Conservation (phyloP, 306 rosid genomes). For the Vigna trinervia region DNA sequence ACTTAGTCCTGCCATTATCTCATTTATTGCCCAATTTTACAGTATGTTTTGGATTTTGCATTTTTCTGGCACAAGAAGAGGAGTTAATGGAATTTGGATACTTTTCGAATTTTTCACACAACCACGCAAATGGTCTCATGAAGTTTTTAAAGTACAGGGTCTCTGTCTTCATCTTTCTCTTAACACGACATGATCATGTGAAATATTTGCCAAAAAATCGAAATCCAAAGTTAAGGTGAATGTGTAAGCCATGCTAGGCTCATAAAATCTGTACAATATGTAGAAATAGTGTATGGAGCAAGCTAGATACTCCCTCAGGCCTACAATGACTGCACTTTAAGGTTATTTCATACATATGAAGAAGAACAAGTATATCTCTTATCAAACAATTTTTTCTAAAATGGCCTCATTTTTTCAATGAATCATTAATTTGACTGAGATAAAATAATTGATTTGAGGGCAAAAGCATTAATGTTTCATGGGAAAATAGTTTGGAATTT, state of each 20-base stretch:
- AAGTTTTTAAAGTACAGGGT: background rate
- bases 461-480: too few relatives aligned
- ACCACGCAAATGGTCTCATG: background rate
- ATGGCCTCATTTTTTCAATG: too few relatives aligned
- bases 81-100: background rate
- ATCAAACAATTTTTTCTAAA: too few relatives aligned
- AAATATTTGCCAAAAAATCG: background rate
- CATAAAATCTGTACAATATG: conserved; percentile 12
- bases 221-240: conserved; percentile 5
- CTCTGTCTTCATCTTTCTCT: background rate
- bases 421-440: too few relatives aligned
- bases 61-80: background rate
- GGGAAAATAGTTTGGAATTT: too few relatives aligned
- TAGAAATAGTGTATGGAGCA: background rate
- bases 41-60: background rate
- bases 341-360: too few relatives aligned
- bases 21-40: background rate
- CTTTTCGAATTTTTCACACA: background rate
- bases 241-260: background rate
- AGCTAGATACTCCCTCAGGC: background rate
- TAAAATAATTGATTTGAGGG: too few relatives aligned
- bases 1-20: background rate
- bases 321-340: too few relatives aligned
- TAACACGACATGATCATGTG: conserved; percentile 19
- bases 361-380: too few relatives aligned